Evolutionary conservation across 1,284 basidiomycete species (phyloP).

Genomic region (Tylopilus sp.): DNA sequence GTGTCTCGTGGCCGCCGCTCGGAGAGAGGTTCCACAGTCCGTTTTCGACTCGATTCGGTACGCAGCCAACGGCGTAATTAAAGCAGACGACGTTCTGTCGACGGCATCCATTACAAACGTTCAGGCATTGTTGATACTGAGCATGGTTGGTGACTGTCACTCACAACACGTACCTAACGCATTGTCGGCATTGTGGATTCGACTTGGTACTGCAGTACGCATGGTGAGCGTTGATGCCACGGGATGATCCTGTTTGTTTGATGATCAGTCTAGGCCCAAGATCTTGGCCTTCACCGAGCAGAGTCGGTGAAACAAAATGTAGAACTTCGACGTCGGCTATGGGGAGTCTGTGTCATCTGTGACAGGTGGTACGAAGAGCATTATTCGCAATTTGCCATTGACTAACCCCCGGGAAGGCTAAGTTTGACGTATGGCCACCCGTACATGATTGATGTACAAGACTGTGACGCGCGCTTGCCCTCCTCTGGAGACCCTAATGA

Average conservation of each 20-base stretch:
- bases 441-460: constrained; percentile 88
- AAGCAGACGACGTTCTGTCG: constrained; percentile 86
- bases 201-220: constrained; percentile 75
- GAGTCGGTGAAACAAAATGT: constrained; percentile 77
- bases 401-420: constrained; percentile 48
- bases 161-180: constrained; percentile 77
- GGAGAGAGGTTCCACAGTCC: constrained; percentile 78
- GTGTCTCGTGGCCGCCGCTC: constrained; percentile 86
- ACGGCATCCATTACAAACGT: constrained; percentile 86
- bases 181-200: constrained; percentile 74
- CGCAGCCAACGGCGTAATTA: constrained; percentile 83
- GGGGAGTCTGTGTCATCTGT: constrained; percentile 88
- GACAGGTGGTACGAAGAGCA: constrained; percentile 74
- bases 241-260: constrained; percentile 5
- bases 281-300: constrained; percentile 87
- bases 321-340: constrained; percentile 81
- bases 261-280: constrained; percentile 68
- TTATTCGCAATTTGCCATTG: constrained; percentile 3
- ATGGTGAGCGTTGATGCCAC: constrained; percentile 59
- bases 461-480: constrained; percentile 89
- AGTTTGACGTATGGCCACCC: constrained; percentile 83
- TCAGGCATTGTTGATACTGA: constrained; percentile 83
- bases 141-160: constrained; percentile 78
- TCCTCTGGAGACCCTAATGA: constrained; percentile 72
- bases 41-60: constrained; percentile 84